Conservation (phyloP, 2,329 filamentous ascomycete genomes). For the Pseudocercospora eumusae region DNA sequence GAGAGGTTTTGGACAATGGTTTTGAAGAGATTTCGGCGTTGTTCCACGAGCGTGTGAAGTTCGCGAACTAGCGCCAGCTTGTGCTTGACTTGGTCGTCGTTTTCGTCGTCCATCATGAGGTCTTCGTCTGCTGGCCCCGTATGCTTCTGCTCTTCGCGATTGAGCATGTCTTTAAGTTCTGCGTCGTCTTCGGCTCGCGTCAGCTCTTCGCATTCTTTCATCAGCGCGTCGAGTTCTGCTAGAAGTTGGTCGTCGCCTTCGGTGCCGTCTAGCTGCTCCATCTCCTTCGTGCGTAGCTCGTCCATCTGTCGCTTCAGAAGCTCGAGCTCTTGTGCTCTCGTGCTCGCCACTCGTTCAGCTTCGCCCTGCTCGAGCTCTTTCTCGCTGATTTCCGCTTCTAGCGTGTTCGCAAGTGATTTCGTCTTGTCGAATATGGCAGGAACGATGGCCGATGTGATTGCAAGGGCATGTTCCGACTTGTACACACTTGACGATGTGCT, state of each 20-base stretch:
- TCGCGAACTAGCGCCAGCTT: conserved; percentile 61
- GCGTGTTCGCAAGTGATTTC: conserved; percentile 50
- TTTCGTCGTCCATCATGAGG: conserved; percentile 26
- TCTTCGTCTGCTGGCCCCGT: conserved; percentile 22
- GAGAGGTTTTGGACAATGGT: conserved; percentile 70
- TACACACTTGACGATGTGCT: conserved; percentile 39
- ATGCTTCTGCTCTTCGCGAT: conserved; percentile 35
- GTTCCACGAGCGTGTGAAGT: conserved; percentile 55
- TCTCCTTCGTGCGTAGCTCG: conserved; percentile 56
- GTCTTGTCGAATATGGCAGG: conserved; percentile 54
- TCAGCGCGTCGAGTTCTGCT: conserved; percentile 41
- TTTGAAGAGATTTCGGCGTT: conserved; percentile 63
- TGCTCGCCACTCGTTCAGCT: conserved; percentile 52
- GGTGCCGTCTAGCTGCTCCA: conserved; percentile 49
- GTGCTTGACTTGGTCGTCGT: conserved; percentile 53
- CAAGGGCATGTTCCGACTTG: conserved; percentile 51
- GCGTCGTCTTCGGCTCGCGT: conserved; percentile 49
- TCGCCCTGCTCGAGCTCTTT: conserved; percentile 60
- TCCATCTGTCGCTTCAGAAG: conserved; percentile 56
- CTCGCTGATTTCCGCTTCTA: conserved; percentile 74
- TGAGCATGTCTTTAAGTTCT: conserved; percentile 42
- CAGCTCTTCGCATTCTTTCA: conserved; percentile 45
- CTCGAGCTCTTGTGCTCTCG: conserved; percentile 68
- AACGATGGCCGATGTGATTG: conserved; percentile 66
- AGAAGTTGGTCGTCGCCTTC: conserved; percentile 43